Evolutionary conservation across 2,329 filamentous ascomycete species (phyloP), one percentile per base, ranked within the genome.

Genomic region (Neoarthrinium moseri): DNA sequence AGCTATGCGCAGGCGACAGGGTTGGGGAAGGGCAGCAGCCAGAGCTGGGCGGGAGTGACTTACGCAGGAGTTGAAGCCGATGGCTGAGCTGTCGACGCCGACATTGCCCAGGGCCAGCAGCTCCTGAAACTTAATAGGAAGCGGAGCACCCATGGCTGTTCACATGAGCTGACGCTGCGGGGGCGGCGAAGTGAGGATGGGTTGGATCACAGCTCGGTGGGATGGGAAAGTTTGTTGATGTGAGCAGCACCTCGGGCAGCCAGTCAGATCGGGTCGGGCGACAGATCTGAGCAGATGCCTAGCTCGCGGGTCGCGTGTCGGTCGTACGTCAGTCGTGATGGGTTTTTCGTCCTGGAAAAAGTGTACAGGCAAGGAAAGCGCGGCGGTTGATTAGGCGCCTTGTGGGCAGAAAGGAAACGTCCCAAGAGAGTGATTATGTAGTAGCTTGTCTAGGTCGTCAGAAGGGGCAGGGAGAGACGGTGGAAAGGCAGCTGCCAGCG

Each of bases 91-190:
- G 57, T 80, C 71, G 52, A 74, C 69, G 53, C 71, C 70, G 50
- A 74, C 63, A 57, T 65, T 70, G 61, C 66, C 63, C 68, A 77
- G 74, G 71, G 91, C 88, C 69, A 92, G 80, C 64, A 92, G 82
- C 84, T 95, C 91, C 69, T 87, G 87, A 73, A 96, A 95, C 78
- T 90, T 91, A 75, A 96, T 95, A 64, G 89, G 90, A 66, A 95
- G 78, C 71, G 84, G 81, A 35, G 22, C 17, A 68, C 83, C 80
- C 83, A 78, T 78, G 68, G 54, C 58, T 60, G 57, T 55, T 56
- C 49, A 58, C 60, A 64, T 64, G 56, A 35, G 39, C 17, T 20
- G 27, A 23, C 24, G 26, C 34, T 8, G 29, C 18, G 20, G 20
- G 15, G 30, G n/a, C 22, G 13, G 17, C 36, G 22, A 20, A 8